Conservation (phyloP, 1,139 yeast genomes). For the Geotrichum australiense region DNA sequence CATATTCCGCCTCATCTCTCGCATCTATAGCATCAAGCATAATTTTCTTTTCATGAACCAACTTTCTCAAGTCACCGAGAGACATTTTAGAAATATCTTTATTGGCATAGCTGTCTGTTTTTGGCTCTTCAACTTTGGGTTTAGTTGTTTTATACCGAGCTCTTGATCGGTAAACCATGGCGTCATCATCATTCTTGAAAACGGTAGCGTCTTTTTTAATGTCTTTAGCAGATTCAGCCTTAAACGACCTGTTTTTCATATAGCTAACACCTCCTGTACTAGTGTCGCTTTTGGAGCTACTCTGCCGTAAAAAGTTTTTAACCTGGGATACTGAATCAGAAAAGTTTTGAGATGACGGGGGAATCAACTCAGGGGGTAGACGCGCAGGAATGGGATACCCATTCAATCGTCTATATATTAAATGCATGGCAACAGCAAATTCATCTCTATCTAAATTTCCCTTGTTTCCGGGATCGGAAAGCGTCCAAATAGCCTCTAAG, state of each 20-base stretch:
- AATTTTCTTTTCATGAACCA: constrained; percentile 63
- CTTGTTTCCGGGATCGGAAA: constrained; percentile 82
- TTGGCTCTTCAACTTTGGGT: constrained; percentile 10
- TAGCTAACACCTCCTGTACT: constrained; percentile 23
- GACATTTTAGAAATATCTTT: constrained; percentile 28
- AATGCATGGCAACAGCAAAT: constrained; percentile 90
- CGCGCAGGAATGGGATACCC: constrained; percentile 71
- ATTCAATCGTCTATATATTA: constrained; percentile 75
- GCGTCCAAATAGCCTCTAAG: constrained; percentile 85
- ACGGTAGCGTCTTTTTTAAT: constrained; percentile 47
- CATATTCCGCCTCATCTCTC: constrained; percentile 51
- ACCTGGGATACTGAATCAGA: constrained; percentile 45
- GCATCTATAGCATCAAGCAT: constrained; percentile 68
- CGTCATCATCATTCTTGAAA: constrained; percentile 57
- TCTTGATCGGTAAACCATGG: constrained; percentile 58
- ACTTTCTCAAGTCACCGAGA: constrained; percentile 50
- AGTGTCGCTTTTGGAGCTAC: constrained; percentile 19
- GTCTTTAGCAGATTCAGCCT: constrained; percentile 32
- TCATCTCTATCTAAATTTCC: constrained; percentile 79
- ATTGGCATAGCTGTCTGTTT: constrained; percentile 40
- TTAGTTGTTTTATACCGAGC: constrained; percentile 48
- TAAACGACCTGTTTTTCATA: constrained; percentile 28
- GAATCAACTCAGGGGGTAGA: constrained; percentile 54
- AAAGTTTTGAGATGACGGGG: constrained; percentile 65
- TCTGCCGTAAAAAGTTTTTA: constrained; percentile 39